These are phyloP conservation scores for Botrytis fragariae DNA, from an alignment of 2,329 filamentous ascomycete genomes.

Conservation along the genomic window DNA sequence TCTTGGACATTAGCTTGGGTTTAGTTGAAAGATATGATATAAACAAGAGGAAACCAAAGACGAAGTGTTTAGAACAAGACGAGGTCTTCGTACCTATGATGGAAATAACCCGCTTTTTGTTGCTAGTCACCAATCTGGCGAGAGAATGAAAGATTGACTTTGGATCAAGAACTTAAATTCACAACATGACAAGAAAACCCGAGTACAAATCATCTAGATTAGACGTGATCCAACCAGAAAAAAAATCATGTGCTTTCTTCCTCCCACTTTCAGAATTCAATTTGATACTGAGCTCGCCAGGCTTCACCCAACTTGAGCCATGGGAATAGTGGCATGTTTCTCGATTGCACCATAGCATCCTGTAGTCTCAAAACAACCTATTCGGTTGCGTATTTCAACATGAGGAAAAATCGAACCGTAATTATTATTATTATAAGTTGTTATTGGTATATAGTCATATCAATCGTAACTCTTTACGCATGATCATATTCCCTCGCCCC, in stretches of 20 bases:
- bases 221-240: neutral
- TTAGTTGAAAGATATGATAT: neutral
- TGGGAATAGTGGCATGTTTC: neutral
- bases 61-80: neutral
- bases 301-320: neutral
- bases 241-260: neutral
- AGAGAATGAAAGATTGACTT: neutral
- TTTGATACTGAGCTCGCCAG: neutral
- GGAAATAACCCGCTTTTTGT: neutral
- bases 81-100: neutral
- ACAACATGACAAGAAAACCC: neutral
- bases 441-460: neutral
- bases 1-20: neutral
- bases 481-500: neutral
- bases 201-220: neutral
- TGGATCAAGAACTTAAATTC: neutral
- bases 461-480: neutral
- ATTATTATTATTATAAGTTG: neutral
- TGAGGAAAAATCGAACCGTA: too few relatives aligned
- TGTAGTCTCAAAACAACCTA: neutral
- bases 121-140: neutral
- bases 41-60: neutral
- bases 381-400: neutral
- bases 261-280: neutral
- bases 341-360: neutral